Evolutionary conservation across 805 yeast genomes (phyloP).

Genomic region (Schwanniomyces occidentalis): DNA sequence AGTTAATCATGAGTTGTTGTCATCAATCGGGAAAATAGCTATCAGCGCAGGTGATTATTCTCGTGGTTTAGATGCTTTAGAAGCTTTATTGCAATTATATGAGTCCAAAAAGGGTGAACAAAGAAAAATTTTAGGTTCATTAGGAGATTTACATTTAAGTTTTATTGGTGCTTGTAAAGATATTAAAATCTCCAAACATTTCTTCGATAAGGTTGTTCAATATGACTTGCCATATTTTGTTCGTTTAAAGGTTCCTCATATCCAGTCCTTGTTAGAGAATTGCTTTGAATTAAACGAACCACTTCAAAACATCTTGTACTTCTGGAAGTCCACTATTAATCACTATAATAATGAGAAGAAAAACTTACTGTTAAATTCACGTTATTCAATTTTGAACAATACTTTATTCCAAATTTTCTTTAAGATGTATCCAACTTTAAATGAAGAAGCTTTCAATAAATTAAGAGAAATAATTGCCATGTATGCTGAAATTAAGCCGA

Average conservation of each 20-base stretch:
- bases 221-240: slow-evolving; percentile 73
- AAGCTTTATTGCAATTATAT: slow-evolving; percentile 54
- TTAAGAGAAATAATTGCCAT: slow-evolving; percentile 57
- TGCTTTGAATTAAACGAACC: slow-evolving; percentile 58
- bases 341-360: slow-evolving; percentile 48
- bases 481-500: slow-evolving; percentile 55
- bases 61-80: slow-evolving; percentile 65
- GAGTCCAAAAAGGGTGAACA: slow-evolving; percentile 24
- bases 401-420: slow-evolving; percentile 70
- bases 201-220: slow-evolving; percentile 70
- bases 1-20: slow-evolving; percentile 51
- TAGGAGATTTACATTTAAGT: slow-evolving; percentile 72
- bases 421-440: slow-evolving; percentile 50
- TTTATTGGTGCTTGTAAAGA: slow-evolving; percentile 80
- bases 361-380: slow-evolving; percentile 60
- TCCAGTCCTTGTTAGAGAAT: slow-evolving; percentile 62
- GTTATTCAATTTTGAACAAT: slow-evolving; percentile 71
- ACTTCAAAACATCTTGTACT: slow-evolving; percentile 55
- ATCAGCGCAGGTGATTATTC: slow-evolving; percentile 63
- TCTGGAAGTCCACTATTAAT: slow-evolving; percentile 62
- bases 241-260: slow-evolving; percentile 70
- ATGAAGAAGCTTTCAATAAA: slow-evolving; percentile 54
- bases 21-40: slow-evolving; percentile 75
- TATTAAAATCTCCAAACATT: slow-evolving; percentile 66
- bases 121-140: slow-evolving; percentile 45